Base-by-base conservation (phyloP, 192 early-diverging fungal species). In the Coemansia umbellata region DNA sequence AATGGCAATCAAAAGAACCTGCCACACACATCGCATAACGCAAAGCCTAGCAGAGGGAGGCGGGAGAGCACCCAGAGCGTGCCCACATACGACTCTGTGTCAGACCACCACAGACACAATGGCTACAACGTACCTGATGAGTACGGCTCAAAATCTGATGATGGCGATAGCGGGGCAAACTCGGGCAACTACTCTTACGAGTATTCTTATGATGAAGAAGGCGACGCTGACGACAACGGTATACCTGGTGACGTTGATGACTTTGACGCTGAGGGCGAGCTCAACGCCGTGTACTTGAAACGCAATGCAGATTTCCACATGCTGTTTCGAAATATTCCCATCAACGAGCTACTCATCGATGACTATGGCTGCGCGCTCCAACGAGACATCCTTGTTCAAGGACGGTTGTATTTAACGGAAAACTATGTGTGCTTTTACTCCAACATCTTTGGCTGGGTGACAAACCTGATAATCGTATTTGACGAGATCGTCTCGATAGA, bases 401-500 rank as follows among this genome's bases (percentile, higher is more conserved):
- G 92, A 8, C 77, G 87, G 32, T 60, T 94, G 40, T 93, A 91
- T 58, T 72, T 91, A 60, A 92, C 91, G 3, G 82, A 90, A 52
- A 85, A 81, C 58, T 74, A 86, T 65, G 66, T 92, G 31, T 89
- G 87, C 63, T 94, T 94, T 64, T 84, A 91, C 70, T 85, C 87
- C 31, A 91, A 91, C 54, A 91, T 94, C 53, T 91, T 94, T 79
- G 92, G 92, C 28, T 92, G 91, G 85, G 85, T 89, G 3, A 90
- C 88, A 4, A 88, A 80, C 54, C 55, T 91, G 42, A 78, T 89
- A 1, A 83, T 94, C 37, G 77, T 82, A 0, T 85, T 91, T 60
- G 72, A 80, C 7, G 91, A 94, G 55, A 83, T 92, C 28, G 81
- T 87, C 28, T 77, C 84, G 1, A 89, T 94, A 31, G 92, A 94